phyloP scores from a whole-genome alignment of 2,329 filamentous ascomycete genomes.

The Fusarium xylarioides region DNA sequence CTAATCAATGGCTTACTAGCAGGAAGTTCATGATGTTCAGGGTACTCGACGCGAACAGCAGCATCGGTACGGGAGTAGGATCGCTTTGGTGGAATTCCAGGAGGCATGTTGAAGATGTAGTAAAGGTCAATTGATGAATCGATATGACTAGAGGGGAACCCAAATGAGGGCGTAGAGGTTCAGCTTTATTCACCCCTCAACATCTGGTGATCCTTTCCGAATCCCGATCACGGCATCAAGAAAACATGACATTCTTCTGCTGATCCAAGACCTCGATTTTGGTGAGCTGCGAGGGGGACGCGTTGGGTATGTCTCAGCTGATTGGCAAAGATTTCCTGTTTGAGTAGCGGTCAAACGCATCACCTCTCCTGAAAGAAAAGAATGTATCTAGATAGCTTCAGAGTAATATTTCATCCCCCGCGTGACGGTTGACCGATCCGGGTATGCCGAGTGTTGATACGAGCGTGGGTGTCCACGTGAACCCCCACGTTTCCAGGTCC shows the following conservation, averaged over 20 bases:
- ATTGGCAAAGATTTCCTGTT: background rate
- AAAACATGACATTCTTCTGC: background rate
- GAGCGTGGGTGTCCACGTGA: slow-evolving; percentile 10
- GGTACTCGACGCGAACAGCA: slow-evolving; percentile 80
- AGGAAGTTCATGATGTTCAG: slow-evolving; percentile 76
- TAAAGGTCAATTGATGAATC: background rate
- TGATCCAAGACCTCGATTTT: background rate
- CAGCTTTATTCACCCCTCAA: background rate
- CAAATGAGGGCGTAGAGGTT: background rate
- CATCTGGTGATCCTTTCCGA: slow-evolving; percentile 1
- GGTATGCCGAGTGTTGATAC: slow-evolving; percentile 8
- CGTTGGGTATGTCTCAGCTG: background rate
- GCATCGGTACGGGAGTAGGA: slow-evolving; percentile 81
- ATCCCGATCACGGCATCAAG: background rate
- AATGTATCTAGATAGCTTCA: rapidly evolving
- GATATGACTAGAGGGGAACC: background rate
- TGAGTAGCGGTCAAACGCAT: background rate
- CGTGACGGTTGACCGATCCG: background rate
- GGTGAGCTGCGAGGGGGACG: background rate
- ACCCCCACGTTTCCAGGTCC: slow-evolving; percentile 9
- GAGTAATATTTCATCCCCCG: slow-evolving; percentile 8
- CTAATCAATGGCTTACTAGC: slow-evolving; percentile 75
- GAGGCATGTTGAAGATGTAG: slow-evolving; percentile 9
- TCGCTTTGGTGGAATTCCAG: slow-evolving; percentile 24
- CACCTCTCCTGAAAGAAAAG: background rate